Conservation (phyloP, 805 yeast species). For the Wickerhamomyces pijperi region DNA sequence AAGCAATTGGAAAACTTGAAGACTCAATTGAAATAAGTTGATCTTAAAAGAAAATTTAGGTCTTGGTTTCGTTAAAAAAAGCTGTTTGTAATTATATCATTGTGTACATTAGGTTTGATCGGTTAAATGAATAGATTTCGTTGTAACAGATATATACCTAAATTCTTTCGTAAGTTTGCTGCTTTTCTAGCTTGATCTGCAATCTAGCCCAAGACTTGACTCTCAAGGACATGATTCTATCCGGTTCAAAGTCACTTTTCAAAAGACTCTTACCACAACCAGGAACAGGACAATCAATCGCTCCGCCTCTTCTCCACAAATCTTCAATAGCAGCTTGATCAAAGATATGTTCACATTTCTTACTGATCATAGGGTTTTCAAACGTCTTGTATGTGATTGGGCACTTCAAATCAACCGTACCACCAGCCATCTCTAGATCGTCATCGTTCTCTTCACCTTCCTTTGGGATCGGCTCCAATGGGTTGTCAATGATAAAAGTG, state of each 20-base stretch:
- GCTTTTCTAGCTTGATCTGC: background rate
- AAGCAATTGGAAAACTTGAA: constrained; percentile 44
- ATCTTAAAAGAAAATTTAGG: background rate
- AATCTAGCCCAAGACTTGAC: constrained; percentile 19
- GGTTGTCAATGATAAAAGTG: constrained; percentile 41
- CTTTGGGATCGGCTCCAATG: constrained; percentile 51
- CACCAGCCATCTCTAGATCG: constrained; percentile 60
- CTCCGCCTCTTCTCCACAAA: constrained; percentile 16
- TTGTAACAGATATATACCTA: too few relatives aligned
- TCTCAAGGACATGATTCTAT: constrained; percentile 44
- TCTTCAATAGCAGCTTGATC: constrained; percentile 35
- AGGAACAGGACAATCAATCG: constrained; percentile 43
- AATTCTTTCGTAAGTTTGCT: background rate
- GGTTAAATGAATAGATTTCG: too few relatives aligned
- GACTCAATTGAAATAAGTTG: constrained; percentile 16
- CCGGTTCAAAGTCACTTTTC: constrained; percentile 29
- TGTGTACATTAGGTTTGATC: too few relatives aligned
- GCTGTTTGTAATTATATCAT: too few relatives aligned
- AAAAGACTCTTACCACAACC: constrained; percentile 29
- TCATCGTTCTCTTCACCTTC: constrained; percentile 33
- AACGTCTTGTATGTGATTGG: constrained; percentile 49
- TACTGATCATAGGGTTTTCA: constrained; percentile 43
- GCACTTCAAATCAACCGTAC: constrained; percentile 54
- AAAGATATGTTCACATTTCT: constrained; percentile 49
- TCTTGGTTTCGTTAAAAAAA: too few relatives aligned